A percentile compares a stretch with the other conserved stretches of the same genome.
Conservation (phyloP, 805 yeast species). For the Candida krabiensis region DNA sequence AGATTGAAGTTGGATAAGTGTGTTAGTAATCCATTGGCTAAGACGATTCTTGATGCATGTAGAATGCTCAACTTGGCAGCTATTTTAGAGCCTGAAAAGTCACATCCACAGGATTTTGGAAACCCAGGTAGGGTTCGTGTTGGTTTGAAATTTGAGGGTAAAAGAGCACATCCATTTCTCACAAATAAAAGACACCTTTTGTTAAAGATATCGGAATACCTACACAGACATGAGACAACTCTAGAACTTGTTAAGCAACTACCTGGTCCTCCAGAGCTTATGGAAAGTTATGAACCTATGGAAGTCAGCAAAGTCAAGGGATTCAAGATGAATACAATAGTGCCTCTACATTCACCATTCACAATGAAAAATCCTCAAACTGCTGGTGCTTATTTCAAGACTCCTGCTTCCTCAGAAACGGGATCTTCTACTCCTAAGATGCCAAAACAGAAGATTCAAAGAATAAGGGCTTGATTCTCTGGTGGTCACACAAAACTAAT, state of each 20-base stretch:
- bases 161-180: conserved; percentile 33
- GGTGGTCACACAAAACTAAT: background rate
- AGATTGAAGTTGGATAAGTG: conserved; percentile 69
- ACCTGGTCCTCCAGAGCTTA: conserved; percentile 64
- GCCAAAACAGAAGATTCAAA: conserved; percentile 59
- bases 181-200: conserved; percentile 67
- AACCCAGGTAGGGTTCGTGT: conserved; percentile 96
- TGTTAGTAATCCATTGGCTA: conserved; percentile 85
- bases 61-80: conserved; percentile 28
- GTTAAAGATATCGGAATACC: conserved; percentile 56
- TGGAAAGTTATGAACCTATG: conserved; percentile 49
- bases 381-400: conserved; percentile 60
- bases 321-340: conserved; percentile 78
- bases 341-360: conserved; percentile 83
- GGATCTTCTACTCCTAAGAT: conserved; percentile 35
- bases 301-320: conserved; percentile 81
- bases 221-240: conserved; percentile 69
- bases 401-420: conserved; percentile 40
- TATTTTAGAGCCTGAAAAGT: conserved; percentile 73
- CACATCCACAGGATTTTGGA: conserved; percentile 96
- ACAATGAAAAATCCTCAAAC: conserved; percentile 84
- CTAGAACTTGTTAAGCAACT: conserved; percentile 59
- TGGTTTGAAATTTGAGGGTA: conserved; percentile 52
- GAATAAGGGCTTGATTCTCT: conserved; percentile 46
- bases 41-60: conserved; percentile 74